A percentile compares a stretch with the other conserved stretches of the same genome.
Evolutionary conservation across 2,329 filamentous ascomycete genomes (phyloP).

Genomic region (Zymoseptoria tritici): DNA sequence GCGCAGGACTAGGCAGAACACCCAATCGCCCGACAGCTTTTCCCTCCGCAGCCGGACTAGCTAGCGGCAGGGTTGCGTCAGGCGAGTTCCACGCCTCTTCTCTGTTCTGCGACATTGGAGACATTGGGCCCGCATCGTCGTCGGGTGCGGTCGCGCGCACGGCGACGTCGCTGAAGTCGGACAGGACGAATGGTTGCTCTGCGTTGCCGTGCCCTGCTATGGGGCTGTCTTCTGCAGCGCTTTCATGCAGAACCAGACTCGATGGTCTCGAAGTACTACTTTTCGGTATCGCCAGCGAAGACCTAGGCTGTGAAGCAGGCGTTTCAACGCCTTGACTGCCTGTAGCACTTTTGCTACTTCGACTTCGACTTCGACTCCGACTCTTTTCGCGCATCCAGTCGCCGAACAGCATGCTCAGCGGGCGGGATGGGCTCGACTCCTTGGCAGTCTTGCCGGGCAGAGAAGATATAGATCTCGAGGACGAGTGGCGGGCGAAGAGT

Average conservation of each 20-base stretch:
- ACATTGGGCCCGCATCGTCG: background rate
- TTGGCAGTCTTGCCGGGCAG: background rate
- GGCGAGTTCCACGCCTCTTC: conserved; percentile 22
- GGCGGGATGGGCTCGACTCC: background rate
- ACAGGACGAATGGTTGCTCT: conserved; percentile 3
- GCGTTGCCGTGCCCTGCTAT: background rate
- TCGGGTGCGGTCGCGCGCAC: conserved; percentile 1
- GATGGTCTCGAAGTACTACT: background rate
- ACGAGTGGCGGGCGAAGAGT: background rate
- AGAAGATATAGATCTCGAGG: background rate
- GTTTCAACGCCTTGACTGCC: conserved; percentile 3
- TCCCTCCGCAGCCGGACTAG: conserved; percentile 5
- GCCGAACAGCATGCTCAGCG: background rate
- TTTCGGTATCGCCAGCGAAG: background rate
- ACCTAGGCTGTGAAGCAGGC: conserved; percentile 1
- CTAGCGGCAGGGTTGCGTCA: conserved; percentile 14
- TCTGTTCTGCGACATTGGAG: conserved; percentile 12
- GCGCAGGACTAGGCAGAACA: conserved; percentile 25
- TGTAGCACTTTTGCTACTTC: background rate
- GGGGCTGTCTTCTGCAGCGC: background rate
- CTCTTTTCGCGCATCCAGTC: background rate
- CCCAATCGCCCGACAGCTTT: conserved; percentile 16
- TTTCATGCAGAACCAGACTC: background rate
- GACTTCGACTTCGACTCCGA: background rate
- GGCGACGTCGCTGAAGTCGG: conserved; percentile 12